Evolutionary conservation across 2,329 filamentous ascomycete species (phyloP), one percentile per base, ranked within the genome.

Genomic region (Tolypocladium endophyticum): DNA sequence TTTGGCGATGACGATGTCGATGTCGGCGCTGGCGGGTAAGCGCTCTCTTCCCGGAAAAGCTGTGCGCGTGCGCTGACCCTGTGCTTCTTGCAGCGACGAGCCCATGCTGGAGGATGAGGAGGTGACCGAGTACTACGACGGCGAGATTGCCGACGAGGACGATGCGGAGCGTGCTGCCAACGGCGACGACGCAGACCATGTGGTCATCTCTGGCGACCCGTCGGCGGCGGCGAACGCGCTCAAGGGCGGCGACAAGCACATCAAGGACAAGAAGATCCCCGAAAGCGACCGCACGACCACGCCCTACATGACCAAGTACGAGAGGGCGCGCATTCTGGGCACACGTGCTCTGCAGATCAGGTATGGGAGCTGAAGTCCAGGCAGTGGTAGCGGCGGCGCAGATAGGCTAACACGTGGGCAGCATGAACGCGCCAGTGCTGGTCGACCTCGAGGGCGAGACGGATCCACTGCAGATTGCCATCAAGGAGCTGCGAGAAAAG

Each of bases 271-370:
- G 83, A 95, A 91, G 77, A 93, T 99, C 56, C 84, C 92, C 60
- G 89, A 90, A 66, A 89, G 92, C 65, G 85, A 96, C 76, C 86
- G 94, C 68, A 89, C 85, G 30, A 99, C 94, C 11, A 99, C 94
- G 35, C 94, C 93, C 2, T 99, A 97, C 78, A 96, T 99, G 93
- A 99, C 94, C 66, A 99, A 99, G 79, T 99, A 99, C 77, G 94
- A 99, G 81, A 85, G 87, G 68, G 94, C 94, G 64, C 87, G 94
- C 71, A 93, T 99, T 61, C 78, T 99, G 64, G 94, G 94, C 55
- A 97, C 94, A 47, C 83, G 94, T 66, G 94, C 94, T 47, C 76
- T 97, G 71, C 94, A 99, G 76, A 97, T 99, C 71, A 97, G 91
- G 91, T 95, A 75, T 57, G 85, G 59, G 20, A 28, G 16, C n/a